phyloP scores from a whole-genome alignment of 2,329 filamentous ascomycete genomes.

The Trichoderma harzianum region DNA sequence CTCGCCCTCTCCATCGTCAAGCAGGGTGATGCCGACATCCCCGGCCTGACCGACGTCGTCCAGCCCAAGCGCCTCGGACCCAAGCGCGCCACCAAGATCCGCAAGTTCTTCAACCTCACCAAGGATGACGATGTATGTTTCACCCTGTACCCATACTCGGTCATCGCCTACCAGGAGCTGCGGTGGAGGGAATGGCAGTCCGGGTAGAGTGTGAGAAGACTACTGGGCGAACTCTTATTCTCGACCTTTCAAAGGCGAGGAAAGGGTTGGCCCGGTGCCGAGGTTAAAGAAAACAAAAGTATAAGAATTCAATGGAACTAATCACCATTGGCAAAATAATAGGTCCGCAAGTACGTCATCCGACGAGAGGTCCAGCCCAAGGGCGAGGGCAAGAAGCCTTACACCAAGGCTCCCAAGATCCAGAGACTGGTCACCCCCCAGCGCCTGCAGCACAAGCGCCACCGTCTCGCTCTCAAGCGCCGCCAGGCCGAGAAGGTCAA shows the following conservation, averaged over 20 bases:
- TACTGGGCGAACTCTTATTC: not conserved
- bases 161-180: constrained; percentile 69
- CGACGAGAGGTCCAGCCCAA: constrained; percentile 96
- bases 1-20: constrained; percentile 94
- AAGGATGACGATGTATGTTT: constrained; percentile 99
- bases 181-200: constrained; percentile 42
- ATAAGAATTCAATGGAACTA: constrained; percentile 32
- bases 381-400: constrained; percentile 94
- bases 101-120: constrained; percentile 98
- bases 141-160: constrained; percentile 51
- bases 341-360: constrained; percentile 99
- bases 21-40: constrained; percentile 92
- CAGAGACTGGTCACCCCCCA: constrained; percentile 99
- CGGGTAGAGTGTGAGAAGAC: constrained; percentile 59
- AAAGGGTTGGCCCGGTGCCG: constrained; percentile 8
- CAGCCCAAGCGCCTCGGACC: constrained; percentile 99
- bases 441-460: constrained; percentile 99
- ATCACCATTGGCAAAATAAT: constrained; percentile 39
- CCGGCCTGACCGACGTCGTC: constrained; percentile 94
- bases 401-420: constrained; percentile 99
- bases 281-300: constrained; percentile 24
- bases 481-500: constrained; percentile 95
- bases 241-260: not conserved
- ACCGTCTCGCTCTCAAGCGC: constrained; percentile 96
- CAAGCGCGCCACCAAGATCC: constrained; percentile 99